phyloP scores from a whole-genome alignment of 306 rosid species.

The Styphnolobium japonicum region DNA sequence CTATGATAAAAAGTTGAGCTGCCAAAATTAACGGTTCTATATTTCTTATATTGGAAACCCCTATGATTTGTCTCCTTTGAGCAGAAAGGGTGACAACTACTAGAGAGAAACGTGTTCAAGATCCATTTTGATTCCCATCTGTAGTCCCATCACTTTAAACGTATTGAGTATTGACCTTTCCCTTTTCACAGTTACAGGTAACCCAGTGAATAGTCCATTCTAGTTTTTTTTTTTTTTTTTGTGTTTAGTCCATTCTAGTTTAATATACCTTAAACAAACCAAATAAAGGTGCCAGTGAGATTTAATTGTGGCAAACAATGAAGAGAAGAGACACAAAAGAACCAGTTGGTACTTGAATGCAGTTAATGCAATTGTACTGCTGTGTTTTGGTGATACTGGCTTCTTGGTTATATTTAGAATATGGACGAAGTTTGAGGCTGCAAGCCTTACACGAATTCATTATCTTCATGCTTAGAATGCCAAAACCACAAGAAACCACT shows the following conservation, averaged over 20 bases:
- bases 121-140: neutral
- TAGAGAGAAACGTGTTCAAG: constrained; percentile 13
- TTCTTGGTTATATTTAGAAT: neutral
- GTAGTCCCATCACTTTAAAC: constrained; percentile 3
- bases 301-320: neutral
- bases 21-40: neutral
- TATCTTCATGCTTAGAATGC: neutral
- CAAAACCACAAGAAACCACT: constrained; percentile 1
- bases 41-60: neutral
- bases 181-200: neutral
- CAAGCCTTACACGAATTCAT: constrained; percentile 20
- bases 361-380: neutral
- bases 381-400: neutral
- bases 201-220: neutral
- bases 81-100: constrained; percentile 17
- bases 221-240: too few relatives aligned
- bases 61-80: constrained; percentile 2
- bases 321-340: neutral
- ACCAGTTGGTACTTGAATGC: neutral
- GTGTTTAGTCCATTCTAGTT: neutral
- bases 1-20: neutral
- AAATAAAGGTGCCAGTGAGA: neutral
- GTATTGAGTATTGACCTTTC: neutral
- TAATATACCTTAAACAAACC: neutral
- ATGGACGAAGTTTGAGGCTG: constrained; percentile 20